These are phyloP conservation scores for Colletotrichum graminicola DNA, from an alignment of 2,329 filamentous ascomycete genomes.

Conservation along the genomic window DNA sequence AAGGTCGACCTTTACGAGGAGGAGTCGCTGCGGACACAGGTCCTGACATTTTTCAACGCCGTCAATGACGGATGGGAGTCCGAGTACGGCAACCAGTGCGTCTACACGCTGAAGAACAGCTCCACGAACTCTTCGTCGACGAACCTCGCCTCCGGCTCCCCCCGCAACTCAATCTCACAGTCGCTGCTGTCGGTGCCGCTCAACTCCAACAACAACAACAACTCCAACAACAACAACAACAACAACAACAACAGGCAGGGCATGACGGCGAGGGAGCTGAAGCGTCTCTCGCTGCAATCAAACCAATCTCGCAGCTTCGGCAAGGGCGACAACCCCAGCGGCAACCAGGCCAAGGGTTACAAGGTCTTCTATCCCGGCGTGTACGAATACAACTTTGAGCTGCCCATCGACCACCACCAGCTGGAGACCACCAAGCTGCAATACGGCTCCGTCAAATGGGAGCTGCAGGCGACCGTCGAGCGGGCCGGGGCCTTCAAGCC, in stretches of 20 bases:
- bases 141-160: slow-evolving; percentile 43
- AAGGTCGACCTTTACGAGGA: slow-evolving; percentile 88
- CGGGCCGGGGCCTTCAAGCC: slow-evolving; percentile 90
- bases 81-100: slow-evolving; percentile 74
- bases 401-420: slow-evolving; percentile 88
- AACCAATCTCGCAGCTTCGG: slow-evolving; percentile 87
- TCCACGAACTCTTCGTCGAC: slow-evolving; percentile 53
- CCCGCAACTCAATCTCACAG: slow-evolving; percentile 40
- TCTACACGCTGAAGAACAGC: slow-evolving; percentile 60
- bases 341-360: slow-evolving; percentile 77
- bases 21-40: slow-evolving; percentile 88
- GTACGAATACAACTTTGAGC: slow-evolving; percentile 81
- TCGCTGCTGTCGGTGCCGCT: slow-evolving; percentile 45
- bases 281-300: slow-evolving; percentile 82
- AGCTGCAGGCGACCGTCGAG: slow-evolving; percentile 86
- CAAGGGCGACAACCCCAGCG: slow-evolving; percentile 78
- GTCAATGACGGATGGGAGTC: slow-evolving; percentile 71
- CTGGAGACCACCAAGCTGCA: slow-evolving; percentile 91
- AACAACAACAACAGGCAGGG: slow-evolving; percentile 45
- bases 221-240: too few relatives aligned
- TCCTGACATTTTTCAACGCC: slow-evolving; percentile 92
- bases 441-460: slow-evolving; percentile 88
- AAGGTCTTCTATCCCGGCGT: slow-evolving; percentile 83
- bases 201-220: slow-evolving; percentile 43
- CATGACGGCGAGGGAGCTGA: slow-evolving; percentile 64